Evolutionary conservation across 2,329 filamentous ascomycete species (phyloP), one percentile per base, ranked within the genome.

Genomic region (Fusarium siculi): DNA sequence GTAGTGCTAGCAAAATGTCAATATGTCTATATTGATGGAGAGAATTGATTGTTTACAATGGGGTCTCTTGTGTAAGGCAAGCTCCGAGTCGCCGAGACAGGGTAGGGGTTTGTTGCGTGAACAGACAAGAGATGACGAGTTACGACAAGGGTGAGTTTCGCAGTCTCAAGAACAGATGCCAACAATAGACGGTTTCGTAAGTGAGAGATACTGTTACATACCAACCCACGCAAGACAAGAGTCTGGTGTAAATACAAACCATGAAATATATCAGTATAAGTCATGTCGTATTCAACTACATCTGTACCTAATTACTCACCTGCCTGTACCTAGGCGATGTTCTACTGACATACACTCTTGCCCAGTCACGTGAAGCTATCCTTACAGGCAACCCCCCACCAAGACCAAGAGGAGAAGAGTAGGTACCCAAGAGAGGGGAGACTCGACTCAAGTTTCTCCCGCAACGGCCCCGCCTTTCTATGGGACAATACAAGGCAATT

Each of bases 341-440:
- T 19, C 44, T 40, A 57, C 63, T 76, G 66, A 76, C 72, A 70
- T 65, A 74, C 72, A 74, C 70, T 30, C 40, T 59, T 59, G 30
- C 28, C 42, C 40, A 65, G 75, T 81, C 80, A 81, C 80, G 80
- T 81, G 80, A 69, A 66, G 43, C 49, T 34, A 77, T 80, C 30
- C 77, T 77, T 75, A 77, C 76, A 61, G 77, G 75, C 76, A 79
- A 72, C 65, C 80, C 80, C 79, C 80, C 32, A 32, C 32, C 32
- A 32, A 32, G 32, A 80, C 68, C 64, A 74, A 73, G 75, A 74
- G 40, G 43, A 42, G 55, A 74, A 68, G 43, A 39, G 60, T 32
- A 32, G 30, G 30, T 25, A 44, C n/a, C 42, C 32, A 54, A 42
- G 47, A 65, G 60, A 66, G 75, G 76, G 80, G 77, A 77, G 66